Evolutionary conservation across 352 stramenopile genomes (phyloP).

Genomic region (Phytophthora vignae): DNA sequence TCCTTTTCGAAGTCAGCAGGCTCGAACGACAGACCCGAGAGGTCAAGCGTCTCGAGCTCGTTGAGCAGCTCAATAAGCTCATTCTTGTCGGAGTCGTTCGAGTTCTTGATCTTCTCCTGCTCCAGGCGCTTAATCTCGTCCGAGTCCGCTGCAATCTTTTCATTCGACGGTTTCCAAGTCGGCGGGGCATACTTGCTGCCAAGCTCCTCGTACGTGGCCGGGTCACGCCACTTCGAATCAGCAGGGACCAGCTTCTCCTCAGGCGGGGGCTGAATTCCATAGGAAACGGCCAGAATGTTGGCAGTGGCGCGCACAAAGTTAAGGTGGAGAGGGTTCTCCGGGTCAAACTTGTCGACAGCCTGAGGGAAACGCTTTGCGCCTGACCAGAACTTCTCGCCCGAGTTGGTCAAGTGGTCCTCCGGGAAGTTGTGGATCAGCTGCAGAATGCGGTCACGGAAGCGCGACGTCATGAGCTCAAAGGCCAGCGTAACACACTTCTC

Average conservation of each 20-base stretch:
- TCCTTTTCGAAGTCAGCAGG: conserved; percentile 98
- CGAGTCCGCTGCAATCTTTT: conserved; percentile 81
- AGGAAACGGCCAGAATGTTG: conserved; percentile 85
- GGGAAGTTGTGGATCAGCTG: conserved; percentile 89
- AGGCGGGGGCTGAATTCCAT: conserved; percentile 72
- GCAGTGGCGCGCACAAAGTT: conserved; percentile 84
- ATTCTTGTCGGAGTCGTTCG: conserved; percentile 68
- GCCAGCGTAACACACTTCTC: conserved; percentile 78
- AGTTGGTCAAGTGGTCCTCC: conserved; percentile 85
- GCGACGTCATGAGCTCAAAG: conserved; percentile 76
- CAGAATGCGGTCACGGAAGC: conserved; percentile 91
- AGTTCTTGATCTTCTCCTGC: conserved; percentile 71
- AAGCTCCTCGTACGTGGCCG: conserved; percentile 68
- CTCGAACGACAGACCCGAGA: conserved; percentile 71
- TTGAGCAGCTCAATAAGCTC: conserved; percentile 77
- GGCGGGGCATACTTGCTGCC: conserved; percentile 48
- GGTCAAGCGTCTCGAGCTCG: conserved; percentile 68
- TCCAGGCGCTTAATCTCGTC: conserved; percentile 75
- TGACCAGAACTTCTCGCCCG: conserved; percentile 86
- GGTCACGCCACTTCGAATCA: conserved; percentile 89
- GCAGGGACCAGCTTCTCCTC: conserved; percentile 70
- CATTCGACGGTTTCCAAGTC: conserved; percentile 73
- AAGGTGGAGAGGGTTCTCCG: conserved; percentile 68
- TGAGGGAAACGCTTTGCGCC: conserved; percentile 87
- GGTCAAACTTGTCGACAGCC: conserved; percentile 67